Evolutionary conservation across 495 filamentous ascomycete species (phyloP).

Genomic region (Zalerion maritima): DNA sequence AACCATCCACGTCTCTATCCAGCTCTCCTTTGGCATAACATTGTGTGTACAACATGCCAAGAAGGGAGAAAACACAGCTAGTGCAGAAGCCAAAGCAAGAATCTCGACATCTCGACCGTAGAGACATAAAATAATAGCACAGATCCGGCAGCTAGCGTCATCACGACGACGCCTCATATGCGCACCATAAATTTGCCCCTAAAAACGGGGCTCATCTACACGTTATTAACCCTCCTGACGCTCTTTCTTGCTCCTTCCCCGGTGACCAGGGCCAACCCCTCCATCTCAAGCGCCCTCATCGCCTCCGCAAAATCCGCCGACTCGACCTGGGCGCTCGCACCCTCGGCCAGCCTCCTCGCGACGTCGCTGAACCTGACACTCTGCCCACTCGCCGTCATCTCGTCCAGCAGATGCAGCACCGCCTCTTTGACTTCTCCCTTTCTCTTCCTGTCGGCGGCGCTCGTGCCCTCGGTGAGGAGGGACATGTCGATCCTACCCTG

Average conservation of each 20-base stretch:
- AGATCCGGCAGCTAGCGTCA: no score
- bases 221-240: constrained; percentile 71
- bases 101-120: no score
- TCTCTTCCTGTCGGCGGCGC: constrained; percentile 63
- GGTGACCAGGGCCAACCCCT: constrained; percentile 64
- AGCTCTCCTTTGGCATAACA: no score
- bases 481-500: constrained; percentile 97
- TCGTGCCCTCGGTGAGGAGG: constrained; percentile 81
- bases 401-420: constrained; percentile 59
- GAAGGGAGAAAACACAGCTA: no score
- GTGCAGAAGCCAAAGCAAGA: no score
- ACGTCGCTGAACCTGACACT: constrained; percentile 67
- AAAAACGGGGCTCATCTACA: no score
- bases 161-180: no score
- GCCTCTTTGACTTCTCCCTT: constrained; percentile 76
- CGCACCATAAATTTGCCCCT: no score
- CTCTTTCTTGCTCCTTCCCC: constrained; percentile 76
- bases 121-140: no score
- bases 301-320: constrained; percentile 66
- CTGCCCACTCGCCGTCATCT: constrained; percentile 52
- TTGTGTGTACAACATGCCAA: no score
- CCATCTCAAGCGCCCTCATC: constrained; percentile 63
- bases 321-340: constrained; percentile 59
- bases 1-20: no score
- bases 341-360: constrained; percentile 55